These are phyloP conservation scores for Gymnopilus dilepis DNA, from an alignment of 768 basidiomycete genomes.

Conservation along the genomic window DNA sequence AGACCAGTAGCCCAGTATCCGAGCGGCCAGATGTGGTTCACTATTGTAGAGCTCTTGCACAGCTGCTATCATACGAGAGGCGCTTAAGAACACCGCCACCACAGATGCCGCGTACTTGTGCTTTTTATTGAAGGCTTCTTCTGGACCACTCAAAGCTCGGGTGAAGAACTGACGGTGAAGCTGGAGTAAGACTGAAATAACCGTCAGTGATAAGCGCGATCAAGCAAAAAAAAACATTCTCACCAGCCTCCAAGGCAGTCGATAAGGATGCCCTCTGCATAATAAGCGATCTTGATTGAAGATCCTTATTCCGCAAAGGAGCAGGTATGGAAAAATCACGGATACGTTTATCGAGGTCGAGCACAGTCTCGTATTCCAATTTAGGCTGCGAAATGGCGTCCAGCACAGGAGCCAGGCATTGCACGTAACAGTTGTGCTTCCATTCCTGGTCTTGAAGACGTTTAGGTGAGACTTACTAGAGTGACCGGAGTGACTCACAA, in stretches of 20 bases:
- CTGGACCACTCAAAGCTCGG: conserved; percentile 60
- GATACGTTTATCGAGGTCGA: conserved; percentile 62
- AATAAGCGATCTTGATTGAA: conserved; percentile 49
- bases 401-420: conserved; percentile 66
- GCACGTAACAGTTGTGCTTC: conserved; percentile 67
- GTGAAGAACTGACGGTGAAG: conserved; percentile 74
- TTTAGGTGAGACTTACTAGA: conserved; percentile 6
- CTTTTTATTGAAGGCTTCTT: conserved; percentile 61
- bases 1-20: conserved; percentile 58
- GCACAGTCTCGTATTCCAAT: conserved; percentile 52
- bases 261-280: conserved; percentile 66
- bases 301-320: conserved; percentile 48
- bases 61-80: conserved; percentile 66
- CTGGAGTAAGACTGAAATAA: conserved; percentile 66
- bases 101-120: conserved; percentile 75
- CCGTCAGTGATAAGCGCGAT: conserved; percentile 1
- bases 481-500: conserved; percentile 36
- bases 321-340: conserved; percentile 65
- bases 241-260: conserved; percentile 68
- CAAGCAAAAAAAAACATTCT: conserved; percentile 19
- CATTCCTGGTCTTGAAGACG: conserved; percentile 65
- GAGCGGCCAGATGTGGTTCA: conserved; percentile 63
- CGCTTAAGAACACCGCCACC: conserved; percentile 69
- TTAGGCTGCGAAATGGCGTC: conserved; percentile 61
- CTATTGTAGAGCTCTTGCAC: conserved; percentile 59